A percentile compares a stretch with the other conserved stretches of the same genome.
Conservation (phyloP, 495 filamentous ascomycete genomes). For the Neurospora tetrasperma region DNA sequence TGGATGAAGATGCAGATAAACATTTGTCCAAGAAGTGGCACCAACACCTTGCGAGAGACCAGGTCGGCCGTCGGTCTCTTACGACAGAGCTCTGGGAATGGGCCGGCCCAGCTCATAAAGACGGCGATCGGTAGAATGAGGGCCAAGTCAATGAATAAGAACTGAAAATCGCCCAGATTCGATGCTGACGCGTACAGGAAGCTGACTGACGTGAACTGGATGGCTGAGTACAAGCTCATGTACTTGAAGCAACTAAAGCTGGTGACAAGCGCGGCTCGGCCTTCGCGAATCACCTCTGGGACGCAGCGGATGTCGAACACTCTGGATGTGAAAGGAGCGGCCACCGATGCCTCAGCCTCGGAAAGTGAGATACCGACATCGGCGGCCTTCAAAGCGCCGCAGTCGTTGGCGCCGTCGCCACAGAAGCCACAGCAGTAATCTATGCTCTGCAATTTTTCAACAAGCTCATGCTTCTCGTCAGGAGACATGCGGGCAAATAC, state of each 20-base stretch:
- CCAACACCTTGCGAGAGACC: slow-evolving; percentile 86
- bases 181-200: slow-evolving; percentile 93
- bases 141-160: slow-evolving; percentile 86
- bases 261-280: slow-evolving; percentile 86
- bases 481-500: slow-evolving; percentile 98
- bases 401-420: slow-evolving; percentile 97
- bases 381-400: slow-evolving; percentile 92
- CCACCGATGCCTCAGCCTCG: slow-evolving; percentile 95
- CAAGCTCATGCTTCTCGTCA: slow-evolving; percentile 96
- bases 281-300: slow-evolving; percentile 89
- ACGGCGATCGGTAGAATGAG: slow-evolving; percentile 94
- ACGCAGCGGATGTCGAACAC: slow-evolving; percentile 97
- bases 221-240: slow-evolving; percentile 98
- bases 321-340: slow-evolving; percentile 91
- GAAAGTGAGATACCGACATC: slow-evolving; percentile 98
- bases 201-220: slow-evolving; percentile 98
- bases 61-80: slow-evolving; percentile 89
- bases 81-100: slow-evolving; percentile 63
- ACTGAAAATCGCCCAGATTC: slow-evolving; percentile 97
- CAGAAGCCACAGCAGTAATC: slow-evolving; percentile 96
- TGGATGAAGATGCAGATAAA: slow-evolving; percentile 72
- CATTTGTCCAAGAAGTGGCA: slow-evolving; percentile 83
- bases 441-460: slow-evolving; percentile 93
- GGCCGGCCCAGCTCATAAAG: slow-evolving; percentile 95
- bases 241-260: slow-evolving; percentile 99